These are phyloP conservation scores for Hymenoscyphus fraxineus DNA, from an alignment of 2,329 filamentous ascomycete genomes.

Conservation along the genomic window DNA sequence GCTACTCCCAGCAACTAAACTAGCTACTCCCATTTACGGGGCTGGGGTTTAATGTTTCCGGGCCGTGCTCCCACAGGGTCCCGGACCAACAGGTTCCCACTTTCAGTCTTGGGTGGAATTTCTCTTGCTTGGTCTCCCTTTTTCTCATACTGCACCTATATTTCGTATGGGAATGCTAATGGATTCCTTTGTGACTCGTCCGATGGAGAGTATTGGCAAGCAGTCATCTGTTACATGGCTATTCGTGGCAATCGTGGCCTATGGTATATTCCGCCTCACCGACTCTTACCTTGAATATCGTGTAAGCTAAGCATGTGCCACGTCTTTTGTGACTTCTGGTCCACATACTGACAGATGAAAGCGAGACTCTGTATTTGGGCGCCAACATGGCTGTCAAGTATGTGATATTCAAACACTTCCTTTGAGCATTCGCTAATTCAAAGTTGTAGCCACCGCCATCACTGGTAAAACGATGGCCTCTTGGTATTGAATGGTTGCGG, in stretches of 20 bases:
- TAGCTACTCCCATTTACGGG: too few species aligned
- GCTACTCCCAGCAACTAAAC: too few species aligned
- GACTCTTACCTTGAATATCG: not conserved
- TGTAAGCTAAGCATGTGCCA: not conserved
- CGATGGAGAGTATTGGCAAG: not conserved
- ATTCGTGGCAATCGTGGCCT: not conserved
- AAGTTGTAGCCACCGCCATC: conserved; percentile 30
- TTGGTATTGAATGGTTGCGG: conserved; percentile 35
- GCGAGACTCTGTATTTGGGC: not conserved
- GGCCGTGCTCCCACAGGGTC: too few species aligned
- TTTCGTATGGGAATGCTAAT: not conserved
- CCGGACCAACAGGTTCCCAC: not conserved
- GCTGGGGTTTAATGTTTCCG: too few species aligned
- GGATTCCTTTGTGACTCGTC: not conserved
- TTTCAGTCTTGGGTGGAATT: not conserved
- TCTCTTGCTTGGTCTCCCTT: not conserved
- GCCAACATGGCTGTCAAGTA: conserved; percentile 1
- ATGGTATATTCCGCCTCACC: not conserved
- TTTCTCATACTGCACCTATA: not conserved
- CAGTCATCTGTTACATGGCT: not conserved
- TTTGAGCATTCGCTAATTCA: not conserved
- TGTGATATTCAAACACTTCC: not conserved
- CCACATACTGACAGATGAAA: not conserved
- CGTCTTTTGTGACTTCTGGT: not conserved
- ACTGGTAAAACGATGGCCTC: conserved; percentile 34